Base-by-base conservation (phyloP, 495 filamentous ascomycete species). In the Penicillium dipodomyicola region DNA sequence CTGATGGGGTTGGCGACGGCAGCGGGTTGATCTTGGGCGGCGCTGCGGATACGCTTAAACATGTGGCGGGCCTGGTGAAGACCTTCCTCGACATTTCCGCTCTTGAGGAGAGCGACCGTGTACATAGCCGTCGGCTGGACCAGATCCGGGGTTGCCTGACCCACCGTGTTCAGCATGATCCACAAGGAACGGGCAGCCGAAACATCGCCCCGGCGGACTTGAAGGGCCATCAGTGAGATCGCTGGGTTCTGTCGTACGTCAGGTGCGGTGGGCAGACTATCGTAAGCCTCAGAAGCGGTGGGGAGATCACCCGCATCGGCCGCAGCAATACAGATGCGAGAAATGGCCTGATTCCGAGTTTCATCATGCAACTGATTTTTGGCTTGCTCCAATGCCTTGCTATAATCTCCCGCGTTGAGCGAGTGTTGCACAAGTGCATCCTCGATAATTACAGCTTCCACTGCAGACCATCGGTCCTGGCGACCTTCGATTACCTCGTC, bases 81-180 rank as follows among this genome's bases (percentile, higher is more conserved):
- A 33, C 86, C 91, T 52, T 89, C 87, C 17, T 86, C 83, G 48
- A 93, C 79, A 61, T 90, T 84, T 47, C 89, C 90, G 53, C 86
- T 87, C 59, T 86, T 87, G 65, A 96, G 83, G 67, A 95, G 78
- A 52, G 89, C 89, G 35, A 94, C 81, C 49, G 87, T 82, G 70
- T 91, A 96, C 89, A 94, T 92, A 45, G 87, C 81, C 11, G 90
- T 87, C 29, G 90, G 87, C 74, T 95, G 91, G 50, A 96, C 83
- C 75, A 95, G 88, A 30, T 85, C 76, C 58, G 82, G 64, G 37
- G 83, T 79, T 41, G 83, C 80, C 54, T 78, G 72, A 70, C 82
- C 81, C 33, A 84, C 79, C 23, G 72, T 79, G 57, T 74, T 84
- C 32, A 97, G 72, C 56, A 87, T 76, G 45, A 82, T 77, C 89